These are phyloP conservation scores for Eremomyces bilateralis DNA, from an alignment of 495 filamentous ascomycete genomes.

Conservation along the genomic window DNA sequence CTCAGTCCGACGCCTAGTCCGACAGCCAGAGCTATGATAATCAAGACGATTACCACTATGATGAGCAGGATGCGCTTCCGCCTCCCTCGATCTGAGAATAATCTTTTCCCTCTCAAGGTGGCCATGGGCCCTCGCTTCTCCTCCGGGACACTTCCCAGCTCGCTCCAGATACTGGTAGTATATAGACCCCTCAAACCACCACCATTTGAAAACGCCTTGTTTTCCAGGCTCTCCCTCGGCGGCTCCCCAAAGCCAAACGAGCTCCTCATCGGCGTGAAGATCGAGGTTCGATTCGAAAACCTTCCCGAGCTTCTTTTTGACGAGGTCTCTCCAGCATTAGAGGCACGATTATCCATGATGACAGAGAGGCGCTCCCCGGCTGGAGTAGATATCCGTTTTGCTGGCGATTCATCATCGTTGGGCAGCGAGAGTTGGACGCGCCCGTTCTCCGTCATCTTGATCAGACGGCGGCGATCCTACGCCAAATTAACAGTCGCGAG, in stretches of 20 bases:
- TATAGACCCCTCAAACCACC: conserved; percentile 1
- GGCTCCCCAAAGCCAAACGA: conserved; percentile 3
- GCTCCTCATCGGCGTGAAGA: conserved; percentile 5
- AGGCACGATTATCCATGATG: conserved; percentile 13
- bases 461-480: no score
- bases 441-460: no score
- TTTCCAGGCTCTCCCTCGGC: conserved; percentile 9
- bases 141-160: conserved; percentile 6
- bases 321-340: conserved; percentile 1
- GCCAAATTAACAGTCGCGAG: no score
- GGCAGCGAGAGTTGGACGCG: no score
- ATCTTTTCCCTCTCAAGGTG: conserved; percentile 8
- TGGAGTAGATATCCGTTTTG: conserved; percentile 13
- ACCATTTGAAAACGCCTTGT: not conserved
- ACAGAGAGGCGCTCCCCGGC: conserved; percentile 15
- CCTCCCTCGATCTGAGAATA: conserved; percentile 13
- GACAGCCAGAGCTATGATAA: conserved; percentile 8
- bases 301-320: conserved; percentile 1
- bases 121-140: conserved; percentile 5
- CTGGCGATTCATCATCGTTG: conserved; percentile 5
- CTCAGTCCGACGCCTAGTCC: conserved; percentile 8
- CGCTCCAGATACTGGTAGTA: conserved; percentile 9
- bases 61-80: conserved; percentile 12
- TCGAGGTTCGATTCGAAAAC: not conserved
- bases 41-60: conserved; percentile 3